phyloP scores from a whole-genome alignment of 2,329 filamentous ascomycete genomes.

The Hypoxylon rubiginosum region DNA sequence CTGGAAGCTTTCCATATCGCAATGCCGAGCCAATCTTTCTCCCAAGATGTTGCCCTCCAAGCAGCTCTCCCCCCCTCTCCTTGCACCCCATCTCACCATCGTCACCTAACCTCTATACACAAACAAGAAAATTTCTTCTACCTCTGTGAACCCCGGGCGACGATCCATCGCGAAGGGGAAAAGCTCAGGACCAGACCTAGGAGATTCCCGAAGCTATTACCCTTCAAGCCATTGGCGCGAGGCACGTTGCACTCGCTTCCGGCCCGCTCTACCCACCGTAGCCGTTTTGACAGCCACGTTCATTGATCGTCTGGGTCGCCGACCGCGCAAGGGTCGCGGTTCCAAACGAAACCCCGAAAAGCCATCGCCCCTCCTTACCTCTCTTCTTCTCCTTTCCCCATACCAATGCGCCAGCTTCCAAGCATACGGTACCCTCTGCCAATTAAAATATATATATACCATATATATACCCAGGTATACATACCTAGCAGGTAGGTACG shows the following conservation, averaged over 20 bases:
- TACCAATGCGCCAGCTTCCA: conserved; percentile 19
- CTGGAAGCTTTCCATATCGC: conserved; percentile 35
- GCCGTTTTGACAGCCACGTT: conserved; percentile 42
- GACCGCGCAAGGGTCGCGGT: conserved; percentile 38
- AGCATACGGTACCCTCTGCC: conserved; percentile 14
- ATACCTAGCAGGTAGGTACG: conserved; percentile 21
- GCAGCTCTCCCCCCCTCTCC: neutral
- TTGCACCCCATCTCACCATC: conserved; percentile 15
- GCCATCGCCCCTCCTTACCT: neutral
- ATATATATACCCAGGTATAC: conserved; percentile 4
- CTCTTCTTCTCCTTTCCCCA: conserved; percentile 1
- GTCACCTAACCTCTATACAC: neutral
- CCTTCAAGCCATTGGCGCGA: conserved; percentile 27
- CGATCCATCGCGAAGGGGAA: conserved; percentile 9
- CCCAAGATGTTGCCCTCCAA: conserved; percentile 7
- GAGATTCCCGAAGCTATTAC: conserved; percentile 29
- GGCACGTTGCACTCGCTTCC: conserved; percentile 43
- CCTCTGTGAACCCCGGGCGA: conserved; percentile 13
- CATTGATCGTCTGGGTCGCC: conserved; percentile 39
- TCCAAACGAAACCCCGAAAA: conserved; percentile 39
- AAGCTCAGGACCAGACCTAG: conserved; percentile 2
- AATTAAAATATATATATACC: conserved; percentile 16
- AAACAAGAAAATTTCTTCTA: conserved; percentile 17
- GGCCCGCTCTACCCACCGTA: conserved; percentile 42
- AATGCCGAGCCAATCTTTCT: conserved; percentile 37